Percentiles rank a stretch among this genome's conserved stretches.
phyloP scores from a whole-genome alignment of 345 rosid species.

The Eucalyptus curtisii region DNA sequence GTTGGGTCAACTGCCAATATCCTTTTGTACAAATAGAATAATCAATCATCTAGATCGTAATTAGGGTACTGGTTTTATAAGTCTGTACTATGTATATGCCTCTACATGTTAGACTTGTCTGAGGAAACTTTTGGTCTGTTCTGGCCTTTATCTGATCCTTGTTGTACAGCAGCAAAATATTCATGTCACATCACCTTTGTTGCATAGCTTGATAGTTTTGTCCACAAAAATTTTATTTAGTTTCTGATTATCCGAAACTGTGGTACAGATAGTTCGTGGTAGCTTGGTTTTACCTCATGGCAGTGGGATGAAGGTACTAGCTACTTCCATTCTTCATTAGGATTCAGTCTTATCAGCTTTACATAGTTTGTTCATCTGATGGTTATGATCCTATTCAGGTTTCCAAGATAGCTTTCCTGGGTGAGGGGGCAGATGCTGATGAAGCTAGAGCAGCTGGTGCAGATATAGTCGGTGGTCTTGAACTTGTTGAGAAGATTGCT shows the following conservation, averaged over 20 bases:
- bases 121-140: neutral
- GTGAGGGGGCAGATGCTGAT: conserved; percentile 91
- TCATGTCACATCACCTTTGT: neutral
- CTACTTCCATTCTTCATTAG: neutral
- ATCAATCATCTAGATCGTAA: neutral
- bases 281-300: conserved; percentile 82
- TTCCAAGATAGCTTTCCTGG: conserved; percentile 81
- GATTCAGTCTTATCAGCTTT: neutral
- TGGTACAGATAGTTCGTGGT: conserved; percentile 86
- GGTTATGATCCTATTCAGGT: conserved; percentile 33
- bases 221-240: neutral
- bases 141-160: neutral
- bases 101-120: neutral
- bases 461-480: conserved; percentile 85
- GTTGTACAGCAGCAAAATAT: neutral
- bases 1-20: neutral
- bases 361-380: neutral
- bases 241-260: neutral
- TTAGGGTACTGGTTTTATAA: neutral
- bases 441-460: conserved; percentile 98
- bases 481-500: conserved; percentile 73
- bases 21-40: neutral
- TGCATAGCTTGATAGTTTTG: neutral
- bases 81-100: neutral
- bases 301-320: conserved; percentile 56